Conservation (phyloP, 192 early-diverging fungal species). For the Haplosporangium gracile region DNA sequence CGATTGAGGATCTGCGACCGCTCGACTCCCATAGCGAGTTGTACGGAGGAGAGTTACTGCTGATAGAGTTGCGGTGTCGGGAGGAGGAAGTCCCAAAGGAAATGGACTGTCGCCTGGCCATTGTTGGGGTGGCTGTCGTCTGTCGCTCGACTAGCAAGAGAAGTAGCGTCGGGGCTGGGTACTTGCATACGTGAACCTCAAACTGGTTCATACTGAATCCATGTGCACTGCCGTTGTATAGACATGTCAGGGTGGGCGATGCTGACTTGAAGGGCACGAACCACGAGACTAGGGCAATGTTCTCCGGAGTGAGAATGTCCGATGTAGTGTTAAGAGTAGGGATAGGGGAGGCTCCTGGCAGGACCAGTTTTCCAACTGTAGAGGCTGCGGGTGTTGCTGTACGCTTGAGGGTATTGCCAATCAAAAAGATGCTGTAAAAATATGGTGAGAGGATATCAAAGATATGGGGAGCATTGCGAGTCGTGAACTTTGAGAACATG, state of each 20-base stretch:
- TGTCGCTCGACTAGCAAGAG: constrained; percentile 56
- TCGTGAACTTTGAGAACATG: constrained; percentile 39
- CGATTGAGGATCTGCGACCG: constrained; percentile 14
- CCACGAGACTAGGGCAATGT: constrained; percentile 60
- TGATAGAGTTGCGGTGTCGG: constrained; percentile 19
- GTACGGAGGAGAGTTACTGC: constrained; percentile 29
- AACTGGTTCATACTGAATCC: constrained; percentile 73
- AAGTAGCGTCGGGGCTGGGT: constrained; percentile 65
- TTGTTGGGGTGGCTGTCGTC: constrained; percentile 13
- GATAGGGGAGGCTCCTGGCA: constrained; percentile 23
- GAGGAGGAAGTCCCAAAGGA: constrained; percentile 27
- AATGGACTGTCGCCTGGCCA: constrained; percentile 26
- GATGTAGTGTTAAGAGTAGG: constrained; percentile 37
- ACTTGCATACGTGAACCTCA: constrained; percentile 67
- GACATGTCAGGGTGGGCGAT: constrained; percentile 46
- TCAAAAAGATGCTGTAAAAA: constrained; percentile 60
- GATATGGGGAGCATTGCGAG: constrained; percentile 58
- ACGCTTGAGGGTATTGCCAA: constrained; percentile 40
- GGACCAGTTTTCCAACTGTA: not conserved
- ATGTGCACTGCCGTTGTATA: constrained; percentile 63
- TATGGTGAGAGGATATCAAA: constrained; percentile 59
- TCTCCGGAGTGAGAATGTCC: constrained; percentile 53
- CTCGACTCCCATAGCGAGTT: constrained; percentile 17
- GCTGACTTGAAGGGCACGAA: constrained; percentile 51
- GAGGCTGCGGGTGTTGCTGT: not conserved